A percentile compares a stretch with the other conserved stretches of the same genome.
Evolutionary conservation across 306 rosid species (phyloP).

Genomic region (Parietaria judaica): DNA sequence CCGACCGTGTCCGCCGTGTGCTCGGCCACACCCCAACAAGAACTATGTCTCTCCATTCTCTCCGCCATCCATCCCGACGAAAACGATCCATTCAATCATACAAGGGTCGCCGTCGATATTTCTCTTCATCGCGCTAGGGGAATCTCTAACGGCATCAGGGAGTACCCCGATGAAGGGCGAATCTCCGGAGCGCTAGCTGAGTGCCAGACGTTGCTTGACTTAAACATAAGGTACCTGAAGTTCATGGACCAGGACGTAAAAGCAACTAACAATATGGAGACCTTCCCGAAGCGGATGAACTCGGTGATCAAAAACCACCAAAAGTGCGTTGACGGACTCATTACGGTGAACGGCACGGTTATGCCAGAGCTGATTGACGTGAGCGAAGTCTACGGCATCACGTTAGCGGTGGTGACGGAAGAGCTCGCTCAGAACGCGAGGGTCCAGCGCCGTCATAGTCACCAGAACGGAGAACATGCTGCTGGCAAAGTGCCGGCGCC

Average conservation of each 20-base stretch:
- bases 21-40: conserved; percentile 54
- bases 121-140: conserved; percentile 51
- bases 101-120: conserved; percentile 57
- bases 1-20: conserved; percentile 13
- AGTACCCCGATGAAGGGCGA: too few species aligned
- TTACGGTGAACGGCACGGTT: conserved; percentile 31
- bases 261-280: conserved; percentile 11
- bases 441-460: background rate
- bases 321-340: conserved; percentile 64
- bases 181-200: too few species aligned
- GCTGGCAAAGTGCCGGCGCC: too few species aligned
- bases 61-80: conserved; percentile 44
- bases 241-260: too few species aligned
- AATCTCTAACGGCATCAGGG: conserved; percentile 1
- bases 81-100: conserved; percentile 50
- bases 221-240: too few species aligned
- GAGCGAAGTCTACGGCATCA: conserved; percentile 48
- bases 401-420: conserved; percentile 53
- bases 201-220: too few species aligned
- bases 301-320: conserved; percentile 74
- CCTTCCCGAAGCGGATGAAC: conserved; percentile 37
- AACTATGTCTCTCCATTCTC: conserved; percentile 68
- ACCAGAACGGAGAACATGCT: conserved; percentile 20
- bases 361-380: conserved; percentile 34
- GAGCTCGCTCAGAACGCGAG: conserved; percentile 32